Conservation (phyloP, 2,329 filamentous ascomycete species). For the Pseudogymnoascus sp. region DNA sequence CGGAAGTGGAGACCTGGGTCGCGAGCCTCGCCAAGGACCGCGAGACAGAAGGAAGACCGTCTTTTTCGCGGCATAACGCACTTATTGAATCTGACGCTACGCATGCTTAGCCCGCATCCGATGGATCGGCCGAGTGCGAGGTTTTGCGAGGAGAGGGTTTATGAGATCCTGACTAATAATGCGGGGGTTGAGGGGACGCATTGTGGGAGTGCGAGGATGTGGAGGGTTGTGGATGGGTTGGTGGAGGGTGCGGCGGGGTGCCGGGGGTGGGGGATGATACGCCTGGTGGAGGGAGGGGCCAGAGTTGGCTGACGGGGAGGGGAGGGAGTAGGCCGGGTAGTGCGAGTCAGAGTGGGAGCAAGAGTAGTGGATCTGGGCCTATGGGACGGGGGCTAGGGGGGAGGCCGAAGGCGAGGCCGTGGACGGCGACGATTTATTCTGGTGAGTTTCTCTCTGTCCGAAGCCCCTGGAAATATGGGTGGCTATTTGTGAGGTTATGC, state of each 20-base stretch:
- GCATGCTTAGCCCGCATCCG: conserved; percentile 49
- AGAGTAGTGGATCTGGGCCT: conserved; percentile 13
- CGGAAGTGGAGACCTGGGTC: conserved; percentile 66
- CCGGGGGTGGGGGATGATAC: background rate
- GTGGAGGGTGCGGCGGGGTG: conserved; percentile 14
- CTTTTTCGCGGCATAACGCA: conserved; percentile 47
- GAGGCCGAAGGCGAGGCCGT: conserved; percentile 34
- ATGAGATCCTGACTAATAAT: conserved; percentile 44
- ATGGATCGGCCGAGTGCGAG: conserved; percentile 46
- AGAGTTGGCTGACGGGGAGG: background rate
- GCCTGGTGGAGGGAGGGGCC: background rate
- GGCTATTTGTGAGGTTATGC: background rate
- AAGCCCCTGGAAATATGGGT: background rate
- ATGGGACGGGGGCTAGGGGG: conserved; percentile 19
- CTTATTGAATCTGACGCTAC: conserved; percentile 45
- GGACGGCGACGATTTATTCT: conserved; percentile 37
- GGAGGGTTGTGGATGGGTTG: conserved; percentile 26
- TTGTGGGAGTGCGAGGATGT: conserved; percentile 42
- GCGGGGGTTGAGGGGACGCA: conserved; percentile 45
- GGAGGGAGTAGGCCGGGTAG: conserved; percentile 23
- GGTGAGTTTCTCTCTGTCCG: conserved; percentile 20
- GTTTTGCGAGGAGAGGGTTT: conserved; percentile 47
- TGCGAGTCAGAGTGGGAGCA: conserved; percentile 23
- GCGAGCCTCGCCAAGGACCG: conserved; percentile 52
- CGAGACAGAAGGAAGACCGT: conserved; percentile 38